Base-by-base conservation (phyloP, 2,329 filamentous ascomycete species). In the Rasamsonia emersonii region DNA sequence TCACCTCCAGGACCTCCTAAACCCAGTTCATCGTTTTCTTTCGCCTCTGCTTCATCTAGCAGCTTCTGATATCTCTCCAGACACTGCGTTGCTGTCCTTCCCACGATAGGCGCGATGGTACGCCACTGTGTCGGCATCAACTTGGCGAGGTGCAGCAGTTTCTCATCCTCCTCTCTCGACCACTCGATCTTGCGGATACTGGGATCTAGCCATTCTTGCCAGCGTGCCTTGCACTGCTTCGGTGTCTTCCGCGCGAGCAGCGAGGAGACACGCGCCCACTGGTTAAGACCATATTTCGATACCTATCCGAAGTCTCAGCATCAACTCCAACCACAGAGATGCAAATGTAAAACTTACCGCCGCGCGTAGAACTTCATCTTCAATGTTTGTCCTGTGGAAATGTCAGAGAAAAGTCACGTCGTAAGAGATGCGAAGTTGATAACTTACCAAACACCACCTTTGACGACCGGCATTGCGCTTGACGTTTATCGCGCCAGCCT, bases 111-210 rank as follows among this genome's bases (percentile, higher is more conserved):
- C 36, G 91, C 89, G 53, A 98, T 96, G 28, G 91, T 96, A 52
- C 91, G 82, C 91, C 91, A 98, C 74, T 98, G 91, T 17, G 89
- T 96, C 36, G 91, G 91, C 81, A 98, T 94, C 64, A 98, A 71
- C 73, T 96, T 98, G 40, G 91, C 91, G 52, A 98, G 72, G 54
- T 96, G 91, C 50, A 98, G 65, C 39, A 98, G 72, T 66, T 93
- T 95, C 69, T 98, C 91, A 59, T 98, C 91, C 59, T 98, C 91
- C 62, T 98, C 91, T 54, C 91, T 84, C 56, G 86, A 94, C 89
- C 91, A 98, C 66, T 98, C 91, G 48, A 93, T 91, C 70, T 98
- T 98, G 54, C 89, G 84, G 67, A 98, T 96, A 56, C 84, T 85
- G 13, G 91, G 91, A 55, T 98, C 91, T 45, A 98, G 75, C 89